phyloP scores from a whole-genome alignment of 2,329 filamentous ascomycete species.

The Trichoderma brevicompactum region DNA sequence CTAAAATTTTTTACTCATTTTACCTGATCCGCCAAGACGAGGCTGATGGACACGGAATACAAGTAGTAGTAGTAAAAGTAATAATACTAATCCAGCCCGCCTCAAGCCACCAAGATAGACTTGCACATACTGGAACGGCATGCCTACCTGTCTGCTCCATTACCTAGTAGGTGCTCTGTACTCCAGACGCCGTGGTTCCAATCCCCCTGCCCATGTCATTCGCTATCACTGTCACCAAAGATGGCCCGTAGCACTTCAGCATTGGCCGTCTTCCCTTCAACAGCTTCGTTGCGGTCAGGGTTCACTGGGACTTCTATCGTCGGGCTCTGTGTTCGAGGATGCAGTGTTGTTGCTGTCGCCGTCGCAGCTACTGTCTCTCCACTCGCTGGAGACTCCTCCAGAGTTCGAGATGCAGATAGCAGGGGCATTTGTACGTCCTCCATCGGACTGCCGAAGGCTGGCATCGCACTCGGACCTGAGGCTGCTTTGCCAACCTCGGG shows the following conservation, averaged over 20 bases:
- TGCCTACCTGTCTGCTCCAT: no score
- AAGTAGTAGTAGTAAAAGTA: no score
- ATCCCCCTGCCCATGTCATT: constrained; percentile 41
- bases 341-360: not conserved
- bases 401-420: not conserved
- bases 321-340: not conserved
- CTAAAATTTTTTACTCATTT: constrained; percentile 15
- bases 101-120: no score
- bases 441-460: constrained; percentile 3
- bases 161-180: not conserved
- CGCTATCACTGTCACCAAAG: constrained; percentile 85
- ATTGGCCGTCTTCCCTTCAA: constrained; percentile 74
- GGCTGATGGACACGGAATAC: not conserved
- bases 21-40: constrained; percentile 1
- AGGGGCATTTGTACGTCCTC: constrained; percentile 21
- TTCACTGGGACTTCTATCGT: constrained; percentile 55
- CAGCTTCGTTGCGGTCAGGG: constrained; percentile 66
- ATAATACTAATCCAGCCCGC: not conserved
- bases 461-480: not conserved
- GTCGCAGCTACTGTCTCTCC: not conserved
- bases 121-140: not conserved
- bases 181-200: constrained; percentile 2
- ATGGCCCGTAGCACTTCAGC: constrained; percentile 89
- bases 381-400: not conserved
- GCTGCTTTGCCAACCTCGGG: constrained; percentile 38